Percentiles rank a stretch among this genome's conserved stretches.
Conservation (phyloP, 768 basidiomycete genomes). For the Panus rudis region DNA sequence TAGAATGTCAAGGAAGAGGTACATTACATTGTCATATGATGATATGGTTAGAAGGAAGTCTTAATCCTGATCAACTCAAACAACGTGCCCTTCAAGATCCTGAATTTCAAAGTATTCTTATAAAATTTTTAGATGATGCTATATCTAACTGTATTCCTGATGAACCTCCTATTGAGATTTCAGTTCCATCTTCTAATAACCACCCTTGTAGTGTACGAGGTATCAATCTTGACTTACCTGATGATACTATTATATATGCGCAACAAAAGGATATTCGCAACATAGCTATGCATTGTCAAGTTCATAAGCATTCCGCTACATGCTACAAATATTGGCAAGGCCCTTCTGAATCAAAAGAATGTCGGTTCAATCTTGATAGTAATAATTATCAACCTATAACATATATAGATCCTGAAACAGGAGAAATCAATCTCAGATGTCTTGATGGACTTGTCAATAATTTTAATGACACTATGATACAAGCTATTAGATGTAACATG, state of each 20-base stretch:
- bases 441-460: conserved; percentile 37
- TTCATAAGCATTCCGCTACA: conserved; percentile 26
- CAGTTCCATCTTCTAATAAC: no score
- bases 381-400: no score
- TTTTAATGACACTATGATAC: conserved; percentile 33
- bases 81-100: conserved; percentile 7
- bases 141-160: conserved; percentile 21
- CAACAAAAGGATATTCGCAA: no score
- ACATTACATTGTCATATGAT: conserved; percentile 28
- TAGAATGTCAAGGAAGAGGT: conserved; percentile 23
- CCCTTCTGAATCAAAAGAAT: conserved; percentile 17
- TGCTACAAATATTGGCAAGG: conserved; percentile 35
- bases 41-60: conserved; percentile 21
- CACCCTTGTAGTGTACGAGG: no score
- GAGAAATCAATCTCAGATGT: conserved; percentile 24
- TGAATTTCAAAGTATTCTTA: conserved; percentile 13
- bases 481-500: conserved; percentile 35
- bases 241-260: no score
- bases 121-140: conserved; percentile 20
- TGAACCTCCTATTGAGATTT: no score
- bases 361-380: conserved; percentile 28
- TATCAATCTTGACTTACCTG: no score
- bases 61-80: conserved; percentile 16
- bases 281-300: conserved; percentile 21
- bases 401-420: conserved; percentile 24